Evolutionary conservation across 2,329 filamentous ascomycete genomes (phyloP).

Genomic region (Curvularia sp.): DNA sequence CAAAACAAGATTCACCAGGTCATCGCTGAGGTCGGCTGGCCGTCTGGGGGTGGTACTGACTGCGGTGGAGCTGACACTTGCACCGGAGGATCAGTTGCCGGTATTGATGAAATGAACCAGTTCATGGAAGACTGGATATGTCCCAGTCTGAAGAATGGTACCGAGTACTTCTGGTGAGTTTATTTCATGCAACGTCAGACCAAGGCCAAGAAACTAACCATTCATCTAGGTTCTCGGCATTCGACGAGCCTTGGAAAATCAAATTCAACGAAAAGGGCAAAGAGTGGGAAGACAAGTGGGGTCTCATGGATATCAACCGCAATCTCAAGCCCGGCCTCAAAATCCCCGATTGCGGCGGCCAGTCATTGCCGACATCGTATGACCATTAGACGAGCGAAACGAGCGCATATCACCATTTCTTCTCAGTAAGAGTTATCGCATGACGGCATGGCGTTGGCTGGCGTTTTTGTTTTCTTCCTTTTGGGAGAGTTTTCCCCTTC

Average conservation of each 20-base stretch:
- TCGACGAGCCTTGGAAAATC: slow-evolving; percentile 96
- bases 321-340: slow-evolving; percentile 83
- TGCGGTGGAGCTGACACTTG: slow-evolving; percentile 70
- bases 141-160: slow-evolving; percentile 77
- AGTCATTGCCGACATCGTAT: slow-evolving; percentile 53
- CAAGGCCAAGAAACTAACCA: slow-evolving; percentile 10
- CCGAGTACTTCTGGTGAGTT: slow-evolving; percentile 87
- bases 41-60: slow-evolving; percentile 78
- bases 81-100: slow-evolving; percentile 74
- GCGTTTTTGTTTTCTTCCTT: slow-evolving; percentile 21
- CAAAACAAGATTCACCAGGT: slow-evolving; percentile 67
- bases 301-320: slow-evolving; percentile 83
- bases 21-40: slow-evolving; percentile 93
- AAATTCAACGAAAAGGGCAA: slow-evolving; percentile 69
- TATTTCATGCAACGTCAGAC: neutral
- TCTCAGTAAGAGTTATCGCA: slow-evolving; percentile 25
- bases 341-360: slow-evolving; percentile 86
- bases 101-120: slow-evolving; percentile 80
- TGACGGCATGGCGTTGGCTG: slow-evolving; percentile 37
- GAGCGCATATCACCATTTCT: slow-evolving; percentile 13
- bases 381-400: slow-evolving; percentile 7
- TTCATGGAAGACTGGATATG: slow-evolving; percentile 90
- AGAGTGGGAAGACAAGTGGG: slow-evolving; percentile 96
- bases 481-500: neutral
- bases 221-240: slow-evolving; percentile 77